phyloP scores from a whole-genome alignment of 768 basidiomycete species.

The Suillus weaverae region DNA sequence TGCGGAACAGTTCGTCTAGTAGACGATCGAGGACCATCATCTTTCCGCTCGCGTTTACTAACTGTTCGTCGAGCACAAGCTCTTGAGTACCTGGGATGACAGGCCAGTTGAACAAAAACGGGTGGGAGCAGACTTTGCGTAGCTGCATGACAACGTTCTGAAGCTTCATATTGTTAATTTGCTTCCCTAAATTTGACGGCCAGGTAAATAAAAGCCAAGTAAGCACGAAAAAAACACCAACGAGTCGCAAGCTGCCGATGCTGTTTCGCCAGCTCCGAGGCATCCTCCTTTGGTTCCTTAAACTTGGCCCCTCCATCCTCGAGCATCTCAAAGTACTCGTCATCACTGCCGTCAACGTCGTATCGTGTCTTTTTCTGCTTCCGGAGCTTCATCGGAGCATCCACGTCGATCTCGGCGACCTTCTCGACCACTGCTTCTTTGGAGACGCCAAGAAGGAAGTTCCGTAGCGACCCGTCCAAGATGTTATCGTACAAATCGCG shows the following conservation, averaged over 20 bases:
- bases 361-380: conserved; percentile 42
- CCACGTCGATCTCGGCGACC: conserved; percentile 27
- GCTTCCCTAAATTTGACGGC: conserved; percentile 52
- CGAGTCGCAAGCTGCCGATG: conserved; percentile 60
- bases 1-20: conserved; percentile 74
- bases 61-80: conserved; percentile 47
- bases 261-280: conserved; percentile 55
- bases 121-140: conserved; percentile 94
- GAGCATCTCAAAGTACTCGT: conserved; percentile 63
- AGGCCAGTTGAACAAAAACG: conserved; percentile 88
- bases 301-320: conserved; percentile 45
- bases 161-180: conserved; percentile 89
- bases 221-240: conserved; percentile 36
- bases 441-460: conserved; percentile 50
- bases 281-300: conserved; percentile 42
- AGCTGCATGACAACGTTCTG: conserved; percentile 98
- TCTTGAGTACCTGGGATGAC: conserved; percentile 59
- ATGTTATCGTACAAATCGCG: conserved; percentile 84
- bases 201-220: background rate
- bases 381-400: conserved; percentile 36
- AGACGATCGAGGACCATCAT: conserved; percentile 95
- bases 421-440: conserved; percentile 21
- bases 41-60: conserved; percentile 89
- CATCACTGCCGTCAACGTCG: conserved; percentile 54
- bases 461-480: conserved; percentile 67